A percentile compares a stretch with the other conserved stretches of the same genome.
Evolutionary conservation across 805 yeast species (phyloP).

Genomic region (Candida oleophila): DNA sequence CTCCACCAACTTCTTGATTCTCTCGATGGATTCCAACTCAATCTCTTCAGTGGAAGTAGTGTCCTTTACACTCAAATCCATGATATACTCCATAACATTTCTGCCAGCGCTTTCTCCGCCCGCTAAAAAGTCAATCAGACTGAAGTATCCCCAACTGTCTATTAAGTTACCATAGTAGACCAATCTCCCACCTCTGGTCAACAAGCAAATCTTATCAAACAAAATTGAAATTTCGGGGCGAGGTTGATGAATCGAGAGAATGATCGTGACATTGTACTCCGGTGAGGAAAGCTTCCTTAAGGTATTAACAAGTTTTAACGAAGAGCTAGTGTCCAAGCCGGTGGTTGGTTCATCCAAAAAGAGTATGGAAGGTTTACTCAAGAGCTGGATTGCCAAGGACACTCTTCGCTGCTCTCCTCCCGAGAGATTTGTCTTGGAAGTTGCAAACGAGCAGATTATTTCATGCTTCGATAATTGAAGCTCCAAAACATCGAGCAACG

Average conservation of each 20-base stretch:
- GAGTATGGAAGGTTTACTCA: constrained; percentile 72
- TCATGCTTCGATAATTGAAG: constrained; percentile 63
- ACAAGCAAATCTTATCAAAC: constrained; percentile 65
- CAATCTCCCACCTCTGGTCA: constrained; percentile 58
- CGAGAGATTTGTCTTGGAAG: constrained; percentile 59
- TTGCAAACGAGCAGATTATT: constrained; percentile 49
- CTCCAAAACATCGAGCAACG: constrained; percentile 63
- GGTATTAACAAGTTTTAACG: constrained; percentile 60
- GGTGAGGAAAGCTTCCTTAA: constrained; percentile 48
- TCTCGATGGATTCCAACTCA: constrained; percentile 21
- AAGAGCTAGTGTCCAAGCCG: constrained; percentile 79
- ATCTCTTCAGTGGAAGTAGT: constrained; percentile 20
- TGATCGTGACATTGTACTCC: constrained; percentile 64
- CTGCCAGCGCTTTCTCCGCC: neutral
- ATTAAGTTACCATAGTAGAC: constrained; percentile 44
- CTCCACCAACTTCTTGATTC: constrained; percentile 24
- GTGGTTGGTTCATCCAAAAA: constrained; percentile 89
- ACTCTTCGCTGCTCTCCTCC: constrained; percentile 85
- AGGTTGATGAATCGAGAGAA: constrained; percentile 83
- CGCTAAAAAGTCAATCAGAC: constrained; percentile 13
- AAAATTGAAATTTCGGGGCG: constrained; percentile 69
- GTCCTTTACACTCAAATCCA: constrained; percentile 38
- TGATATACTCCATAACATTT: constrained; percentile 26
- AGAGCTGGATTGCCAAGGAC: constrained; percentile 73
- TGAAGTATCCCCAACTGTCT: constrained; percentile 52